phyloP scores from a whole-genome alignment of 2,329 filamentous ascomycete species.

The Calonectria fujianensis region DNA sequence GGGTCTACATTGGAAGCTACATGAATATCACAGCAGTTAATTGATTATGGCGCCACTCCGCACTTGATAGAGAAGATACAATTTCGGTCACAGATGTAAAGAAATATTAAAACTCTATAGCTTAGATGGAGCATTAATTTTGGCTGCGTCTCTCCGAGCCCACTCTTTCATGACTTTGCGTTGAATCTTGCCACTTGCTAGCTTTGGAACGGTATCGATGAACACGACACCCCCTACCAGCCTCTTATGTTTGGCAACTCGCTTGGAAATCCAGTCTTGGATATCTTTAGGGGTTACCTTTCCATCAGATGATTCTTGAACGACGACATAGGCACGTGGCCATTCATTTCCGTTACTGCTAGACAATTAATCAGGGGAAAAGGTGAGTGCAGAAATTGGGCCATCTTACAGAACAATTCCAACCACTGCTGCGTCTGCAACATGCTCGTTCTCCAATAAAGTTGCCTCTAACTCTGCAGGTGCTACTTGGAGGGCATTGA shows the following conservation, averaged over 20 bases:
- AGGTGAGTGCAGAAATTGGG: neutral
- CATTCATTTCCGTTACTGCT: conserved; percentile 68
- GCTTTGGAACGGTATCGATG: conserved; percentile 74
- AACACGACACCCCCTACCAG: conserved; percentile 72
- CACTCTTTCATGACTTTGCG: conserved; percentile 74
- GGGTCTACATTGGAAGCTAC: neutral
- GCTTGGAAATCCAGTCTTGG: conserved; percentile 65
- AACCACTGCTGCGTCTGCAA: conserved; percentile 74
- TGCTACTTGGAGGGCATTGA: conserved; percentile 76
- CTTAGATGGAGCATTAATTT: conserved; percentile 42
- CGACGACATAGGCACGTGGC: conserved; percentile 71
- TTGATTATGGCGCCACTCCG: neutral
- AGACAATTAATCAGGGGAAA: conserved; percentile 15
- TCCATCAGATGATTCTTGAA: conserved; percentile 67
- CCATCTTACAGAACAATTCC: conserved; percentile 67
- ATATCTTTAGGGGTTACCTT: conserved; percentile 72
- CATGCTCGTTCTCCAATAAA: conserved; percentile 69
- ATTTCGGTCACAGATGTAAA: neutral
- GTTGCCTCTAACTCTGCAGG: conserved; percentile 75
- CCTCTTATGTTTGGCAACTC: conserved; percentile 71
- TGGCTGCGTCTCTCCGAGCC: conserved; percentile 71
- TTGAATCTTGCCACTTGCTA: conserved; percentile 75
- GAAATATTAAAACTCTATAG: neutral
- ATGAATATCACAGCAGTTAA: neutral
- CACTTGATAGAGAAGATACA: too few relatives aligned